Base-by-base conservation (phyloP, 2,329 filamentous ascomycete genomes). In the Xylariales sp. region DNA sequence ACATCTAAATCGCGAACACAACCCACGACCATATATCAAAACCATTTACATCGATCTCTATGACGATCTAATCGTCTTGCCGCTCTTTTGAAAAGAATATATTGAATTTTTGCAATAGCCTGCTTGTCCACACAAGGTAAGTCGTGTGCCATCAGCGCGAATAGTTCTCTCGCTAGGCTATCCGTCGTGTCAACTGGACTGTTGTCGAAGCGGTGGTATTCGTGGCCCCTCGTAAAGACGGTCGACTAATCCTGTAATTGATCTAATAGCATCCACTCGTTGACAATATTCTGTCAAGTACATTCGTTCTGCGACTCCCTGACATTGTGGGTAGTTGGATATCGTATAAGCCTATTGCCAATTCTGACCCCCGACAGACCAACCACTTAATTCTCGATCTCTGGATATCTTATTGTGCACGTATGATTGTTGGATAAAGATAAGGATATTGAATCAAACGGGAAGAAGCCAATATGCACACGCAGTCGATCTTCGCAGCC, bases 241-340 rank as follows among this genome's bases (percentile, higher is more conserved):
- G 49, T 10, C 59, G 57, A 59, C 75, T 75, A 68, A 77, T 67
- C 12, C 30, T 41, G 59, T 57, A 12, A 53, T 67, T 50, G 59
- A 28, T 39, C 39, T 36, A 46, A 66, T 56, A 79, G 75, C 75
- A 75, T 76, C 74, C 80, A 75, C 78, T 81, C 79, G 73, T 82
- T 82, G 80, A 81, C 80, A 80, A 48, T 62, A 75, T 70, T 67
- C 78, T 78, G 81, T 83, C 81, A 82, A 80, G 78, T 82, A 82
- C 81, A 81, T 78, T 83, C 81, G 81, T 82, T 83, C 73, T 75
- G 68, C 78, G 76, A 77, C 70, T 50, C 70, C 78, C 80, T 82
- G 80, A 82, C 80, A 79, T 68, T 72, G 73, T 76, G 69, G 70
- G 80, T 81, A 65, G 72, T 73, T 32, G 49, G 39, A 41, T n/a